phyloP scores from a whole-genome alignment of 2,329 filamentous ascomycete species.

The Hansfordia pulvinata region DNA sequence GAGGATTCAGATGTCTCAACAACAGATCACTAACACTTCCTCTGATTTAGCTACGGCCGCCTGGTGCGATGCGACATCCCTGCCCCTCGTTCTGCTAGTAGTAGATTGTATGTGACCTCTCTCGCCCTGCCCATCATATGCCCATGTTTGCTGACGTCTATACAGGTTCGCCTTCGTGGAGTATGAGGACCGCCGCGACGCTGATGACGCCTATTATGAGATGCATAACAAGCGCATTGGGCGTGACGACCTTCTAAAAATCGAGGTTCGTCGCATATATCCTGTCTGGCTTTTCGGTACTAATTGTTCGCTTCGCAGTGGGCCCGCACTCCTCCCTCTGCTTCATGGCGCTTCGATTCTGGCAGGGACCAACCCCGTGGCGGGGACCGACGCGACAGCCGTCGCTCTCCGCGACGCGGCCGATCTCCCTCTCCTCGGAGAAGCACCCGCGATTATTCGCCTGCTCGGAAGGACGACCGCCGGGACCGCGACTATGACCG shows the following conservation, averaged over 20 bases:
- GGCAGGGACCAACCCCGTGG: slow-evolving; percentile 62
- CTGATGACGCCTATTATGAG: slow-evolving; percentile 97
- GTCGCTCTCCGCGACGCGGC: slow-evolving; percentile 51
- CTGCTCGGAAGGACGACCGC: slow-evolving; percentile 79
- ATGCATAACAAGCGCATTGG: slow-evolving; percentile 99
- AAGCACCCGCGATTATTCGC: slow-evolving; percentile 67
- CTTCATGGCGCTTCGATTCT: slow-evolving; percentile 96
- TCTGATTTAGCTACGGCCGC: slow-evolving; percentile 69
- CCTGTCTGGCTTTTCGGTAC: slow-evolving; percentile 2
- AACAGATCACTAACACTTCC: slow-evolving; percentile 28
- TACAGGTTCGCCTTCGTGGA: slow-evolving; percentile 90
- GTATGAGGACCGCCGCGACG: slow-evolving; percentile 96
- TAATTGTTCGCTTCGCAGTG: slow-evolving; percentile 44
- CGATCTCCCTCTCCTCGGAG: slow-evolving; percentile 71
- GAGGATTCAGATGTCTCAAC: too few species aligned
- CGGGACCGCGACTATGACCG: slow-evolving; percentile 63
- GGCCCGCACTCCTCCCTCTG: slow-evolving; percentile 94
- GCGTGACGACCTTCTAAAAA: slow-evolving; percentile 90
- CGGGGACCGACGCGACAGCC: slow-evolving; percentile 32
- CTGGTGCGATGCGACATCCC: slow-evolving; percentile 98
- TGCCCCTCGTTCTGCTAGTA: slow-evolving; percentile 83
- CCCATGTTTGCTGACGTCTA: slow-evolving; percentile 6
- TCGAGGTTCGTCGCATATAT: slow-evolving; percentile 79
- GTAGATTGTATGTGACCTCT: slow-evolving; percentile 67
- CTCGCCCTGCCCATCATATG: not conserved